These are phyloP conservation scores for Fusarium agapanthi DNA, from an alignment of 2,329 filamentous ascomycete genomes.

Conservation along the genomic window DNA sequence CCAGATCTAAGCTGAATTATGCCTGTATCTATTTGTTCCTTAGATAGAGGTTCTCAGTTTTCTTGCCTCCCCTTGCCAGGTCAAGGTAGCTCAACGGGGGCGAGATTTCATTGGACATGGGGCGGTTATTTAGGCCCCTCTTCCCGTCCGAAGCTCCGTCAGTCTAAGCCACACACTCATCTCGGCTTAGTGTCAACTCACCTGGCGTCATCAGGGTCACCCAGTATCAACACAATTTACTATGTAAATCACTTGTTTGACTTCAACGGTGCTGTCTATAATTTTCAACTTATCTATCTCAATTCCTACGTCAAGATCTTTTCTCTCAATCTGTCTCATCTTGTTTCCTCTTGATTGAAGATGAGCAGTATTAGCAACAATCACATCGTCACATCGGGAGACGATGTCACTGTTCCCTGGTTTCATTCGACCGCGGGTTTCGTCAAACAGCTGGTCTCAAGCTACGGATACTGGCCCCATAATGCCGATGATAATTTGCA, in stretches of 20 bases:
- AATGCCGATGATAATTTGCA: conserved; percentile 22
- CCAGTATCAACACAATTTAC: background rate
- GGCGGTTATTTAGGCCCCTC: conserved; percentile 6
- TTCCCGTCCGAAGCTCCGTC: conserved; percentile 30
- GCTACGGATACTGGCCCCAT: background rate
- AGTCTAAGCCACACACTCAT: conserved; percentile 41
- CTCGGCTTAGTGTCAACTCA: conserved; percentile 8
- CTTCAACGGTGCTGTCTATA: background rate
- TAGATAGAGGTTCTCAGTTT: background rate
- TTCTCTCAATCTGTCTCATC: background rate
- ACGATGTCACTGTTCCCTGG: background rate
- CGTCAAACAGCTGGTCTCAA: conserved; percentile 1
- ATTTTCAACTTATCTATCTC: background rate
- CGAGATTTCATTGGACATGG: conserved; percentile 17
- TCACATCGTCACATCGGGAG: background rate
- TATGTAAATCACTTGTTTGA: background rate
- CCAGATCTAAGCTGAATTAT: background rate
- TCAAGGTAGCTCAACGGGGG: conserved; percentile 2
- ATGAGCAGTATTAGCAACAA: background rate
- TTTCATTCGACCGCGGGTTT: background rate
- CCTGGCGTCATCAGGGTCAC: background rate
- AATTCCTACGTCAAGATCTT: background rate
- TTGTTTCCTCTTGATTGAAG: background rate
- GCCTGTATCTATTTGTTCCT: background rate
- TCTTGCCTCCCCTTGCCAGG: background rate